Percentiles rank a stretch among this genome's conserved stretches.
These are phyloP conservation scores for Athelia sp. DNA, from an alignment of 1,284 basidiomycete species.

Conservation along the genomic window DNA sequence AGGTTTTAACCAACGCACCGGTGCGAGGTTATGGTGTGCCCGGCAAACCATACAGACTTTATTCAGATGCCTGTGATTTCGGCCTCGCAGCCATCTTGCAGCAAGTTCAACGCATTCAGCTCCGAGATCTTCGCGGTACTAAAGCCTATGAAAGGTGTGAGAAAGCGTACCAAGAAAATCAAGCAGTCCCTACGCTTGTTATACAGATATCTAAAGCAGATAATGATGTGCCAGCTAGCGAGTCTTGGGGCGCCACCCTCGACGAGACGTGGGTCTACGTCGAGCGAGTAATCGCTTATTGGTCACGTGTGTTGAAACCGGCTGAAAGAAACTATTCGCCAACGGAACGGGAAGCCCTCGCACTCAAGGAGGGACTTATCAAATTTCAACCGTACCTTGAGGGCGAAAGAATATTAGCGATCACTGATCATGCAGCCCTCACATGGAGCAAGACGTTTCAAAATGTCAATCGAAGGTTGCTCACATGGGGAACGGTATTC, in stretches of 20 bases:
- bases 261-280: slow-evolving; percentile 27
- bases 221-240: slow-evolving; percentile 3
- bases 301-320: slow-evolving; percentile 23
- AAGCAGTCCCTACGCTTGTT: neutral
- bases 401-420: slow-evolving; percentile 20
- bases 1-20: neutral
- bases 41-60: neutral
- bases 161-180: slow-evolving; percentile 6
- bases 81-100: slow-evolving; percentile 9
- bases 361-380: slow-evolving; percentile 26
- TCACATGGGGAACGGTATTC: slow-evolving; percentile 12
- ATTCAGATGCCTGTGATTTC: slow-evolving; percentile 11
- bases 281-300: slow-evolving; percentile 30
- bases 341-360: slow-evolving; percentile 31
- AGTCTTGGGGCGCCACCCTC: slow-evolving; percentile 19
- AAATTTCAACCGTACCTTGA: slow-evolving; percentile 29
- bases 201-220: slow-evolving; percentile 7
- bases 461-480: slow-evolving; percentile 14
- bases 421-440: slow-evolving; percentile 30
- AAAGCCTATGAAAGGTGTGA: slow-evolving; percentile 7
- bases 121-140: slow-evolving; percentile 8
- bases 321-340: slow-evolving; percentile 29
- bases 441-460: slow-evolving; percentile 16
- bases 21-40: neutral
- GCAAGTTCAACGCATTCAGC: slow-evolving; percentile 3